Evolutionary conservation across 768 basidiomycete species (phyloP).

Genomic region (Leccinum ochraceum): DNA sequence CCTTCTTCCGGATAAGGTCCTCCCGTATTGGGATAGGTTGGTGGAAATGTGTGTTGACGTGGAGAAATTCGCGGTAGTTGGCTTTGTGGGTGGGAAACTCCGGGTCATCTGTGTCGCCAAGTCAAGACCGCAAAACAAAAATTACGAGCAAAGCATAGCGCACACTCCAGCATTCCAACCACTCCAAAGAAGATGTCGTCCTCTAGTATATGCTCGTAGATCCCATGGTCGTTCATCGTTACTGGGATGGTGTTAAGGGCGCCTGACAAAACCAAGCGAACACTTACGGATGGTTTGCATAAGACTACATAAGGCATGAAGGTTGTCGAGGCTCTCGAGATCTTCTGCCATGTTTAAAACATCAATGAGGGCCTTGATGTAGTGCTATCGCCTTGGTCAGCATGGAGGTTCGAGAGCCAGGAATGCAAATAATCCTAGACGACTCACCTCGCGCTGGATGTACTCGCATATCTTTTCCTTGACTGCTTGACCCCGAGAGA

Average conservation of each 20-base stretch:
- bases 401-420: not conserved
- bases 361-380: slow-evolving; percentile 82
- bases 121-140: slow-evolving; percentile 12
- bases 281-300: slow-evolving; percentile 92
- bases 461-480: slow-evolving; percentile 90
- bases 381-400: slow-evolving; percentile 55
- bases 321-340: slow-evolving; percentile 83
- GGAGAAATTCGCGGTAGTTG: slow-evolving; percentile 92
- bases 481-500: slow-evolving; percentile 68
- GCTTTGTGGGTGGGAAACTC: slow-evolving; percentile 97
- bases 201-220: slow-evolving; percentile 94
- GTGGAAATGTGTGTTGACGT: slow-evolving; percentile 80
- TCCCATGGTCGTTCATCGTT: slow-evolving; percentile 89
- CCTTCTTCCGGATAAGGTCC: slow-evolving; percentile 73
- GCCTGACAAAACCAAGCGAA: not conserved
- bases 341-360: slow-evolving; percentile 91
- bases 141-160: slow-evolving; percentile 32
- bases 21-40: slow-evolving; percentile 88
- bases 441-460: slow-evolving; percentile 76
- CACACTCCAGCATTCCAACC: slow-evolving; percentile 96
- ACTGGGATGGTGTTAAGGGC: slow-evolving; percentile 47
- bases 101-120: slow-evolving; percentile 73
- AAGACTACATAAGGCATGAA: slow-evolving; percentile 88
- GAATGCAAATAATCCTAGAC: not conserved
- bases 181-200: slow-evolving; percentile 93